Base-by-base conservation (phyloP, 179 eudicot species). In the Amaranthus tricolor region DNA sequence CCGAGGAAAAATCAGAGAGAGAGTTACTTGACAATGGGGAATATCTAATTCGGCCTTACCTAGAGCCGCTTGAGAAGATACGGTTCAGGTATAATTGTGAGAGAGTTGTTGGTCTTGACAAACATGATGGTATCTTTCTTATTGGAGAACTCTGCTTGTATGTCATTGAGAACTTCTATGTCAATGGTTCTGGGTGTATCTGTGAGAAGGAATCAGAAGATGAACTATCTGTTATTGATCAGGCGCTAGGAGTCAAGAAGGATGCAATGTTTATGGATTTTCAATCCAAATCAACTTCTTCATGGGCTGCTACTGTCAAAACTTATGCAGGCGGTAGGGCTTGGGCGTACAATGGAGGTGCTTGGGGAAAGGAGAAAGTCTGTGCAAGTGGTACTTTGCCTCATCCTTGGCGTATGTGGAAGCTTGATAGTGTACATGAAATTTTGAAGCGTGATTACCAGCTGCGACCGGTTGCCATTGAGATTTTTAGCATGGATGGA, bases 401-500 rank as follows among this genome's bases (percentile, higher is more conserved):
- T 69, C 99, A 96, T 85, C 87, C 85, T 55, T 94, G 98, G 99
- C 93, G 80, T 49, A 91, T 91, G 94, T 96, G 99, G 99, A 94
- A 91, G 89, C 97, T 94, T 81, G 83, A 94, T 80, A 94, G 98
- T 81, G 97, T 96, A 53, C 99, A 96, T 79, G 99, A 96, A 84
- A 82, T 96, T 78, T 63, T 96, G 88, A 96, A 91, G 83, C 99
- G 99, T 79, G 99, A 96, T 85, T 96, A 94, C 85, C 99, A 96
- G 87, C 84, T 96, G 80, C 97, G 99, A 57, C 98, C 98, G 40
- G 99, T 96, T 84, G 99, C 99, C 67, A 82, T 96, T 73, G 99
- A 96, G 82, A 85, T 96, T 71, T 96, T 96, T 80, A 96, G 99
- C 86, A 94, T 94, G 98, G 98, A 96, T 84, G 99, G 99, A 74